A percentile compares a stretch with the other conserved stretches of the same genome.
These are phyloP conservation scores for Tricholomella constricta DNA, from an alignment of 768 basidiomycete species.

Conservation along the genomic window DNA sequence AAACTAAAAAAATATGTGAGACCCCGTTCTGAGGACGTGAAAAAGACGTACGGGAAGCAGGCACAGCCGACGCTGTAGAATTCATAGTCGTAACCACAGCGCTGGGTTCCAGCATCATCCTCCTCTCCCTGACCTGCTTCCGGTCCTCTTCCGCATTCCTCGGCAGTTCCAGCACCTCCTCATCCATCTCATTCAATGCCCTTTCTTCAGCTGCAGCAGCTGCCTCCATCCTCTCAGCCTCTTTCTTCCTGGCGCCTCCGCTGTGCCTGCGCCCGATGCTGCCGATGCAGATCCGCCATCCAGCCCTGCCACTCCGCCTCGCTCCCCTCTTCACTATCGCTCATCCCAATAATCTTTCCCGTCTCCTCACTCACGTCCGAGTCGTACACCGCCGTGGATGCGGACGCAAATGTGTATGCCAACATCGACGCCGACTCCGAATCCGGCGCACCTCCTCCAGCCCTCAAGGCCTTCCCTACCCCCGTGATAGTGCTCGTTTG, in stretches of 20 bases:
- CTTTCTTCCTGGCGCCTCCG: constrained; percentile 10
- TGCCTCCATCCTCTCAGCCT: constrained; percentile 7
- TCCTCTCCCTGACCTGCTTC: constrained; percentile 18
- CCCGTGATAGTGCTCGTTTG: constrained; percentile 13
- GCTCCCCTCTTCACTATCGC: constrained; percentile 46
- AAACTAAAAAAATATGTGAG: too few species aligned
- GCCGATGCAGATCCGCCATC: constrained; percentile 54
- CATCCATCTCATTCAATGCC: background rate
- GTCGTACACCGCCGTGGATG: constrained; percentile 15
- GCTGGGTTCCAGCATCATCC: constrained; percentile 31
- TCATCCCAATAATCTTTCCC: constrained; percentile 24
- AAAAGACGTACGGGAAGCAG: constrained; percentile 4
- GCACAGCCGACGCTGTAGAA: background rate
- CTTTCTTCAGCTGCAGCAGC: background rate
- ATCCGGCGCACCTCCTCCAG: background rate
- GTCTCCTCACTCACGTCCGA: constrained; percentile 25
- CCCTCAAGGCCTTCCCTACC: constrained; percentile 19
- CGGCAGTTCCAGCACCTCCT: constrained; percentile 10
- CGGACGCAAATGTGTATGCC: too few species aligned
- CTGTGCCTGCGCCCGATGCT: constrained; percentile 26
- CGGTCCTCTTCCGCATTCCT: constrained; percentile 20
- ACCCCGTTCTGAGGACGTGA: background rate
- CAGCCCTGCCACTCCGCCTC: constrained; percentile 72
- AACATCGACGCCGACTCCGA: constrained; percentile 8
- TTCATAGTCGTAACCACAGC: constrained; percentile 27